Percentiles rank a stretch among this genome's conserved stretches.
phyloP scores from a whole-genome alignment of 108 stramenopile genomes.

The Cyclotella sp. region DNA sequence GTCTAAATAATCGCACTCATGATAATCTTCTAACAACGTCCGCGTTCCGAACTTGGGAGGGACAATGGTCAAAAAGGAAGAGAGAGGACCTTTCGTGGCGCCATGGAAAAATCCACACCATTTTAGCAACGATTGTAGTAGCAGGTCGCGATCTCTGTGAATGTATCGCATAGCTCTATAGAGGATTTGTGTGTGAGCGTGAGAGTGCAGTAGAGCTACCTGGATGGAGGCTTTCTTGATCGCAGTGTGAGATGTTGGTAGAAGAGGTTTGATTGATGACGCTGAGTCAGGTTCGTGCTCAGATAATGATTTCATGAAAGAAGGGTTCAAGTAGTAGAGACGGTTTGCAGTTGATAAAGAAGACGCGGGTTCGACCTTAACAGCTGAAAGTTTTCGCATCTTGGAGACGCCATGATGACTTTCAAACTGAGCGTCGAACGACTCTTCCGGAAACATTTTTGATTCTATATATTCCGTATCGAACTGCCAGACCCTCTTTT shows the following conservation, averaged over 20 bases:
- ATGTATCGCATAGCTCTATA: constrained; percentile 52
- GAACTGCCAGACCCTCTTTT: neutral
- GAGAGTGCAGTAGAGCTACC: constrained; percentile 50
- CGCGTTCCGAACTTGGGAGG: constrained; percentile 45
- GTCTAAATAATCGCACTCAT: constrained; percentile 42
- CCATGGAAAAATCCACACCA: constrained; percentile 52
- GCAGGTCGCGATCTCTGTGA: constrained; percentile 55
- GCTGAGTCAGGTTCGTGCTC: neutral
- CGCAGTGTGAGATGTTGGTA: neutral
- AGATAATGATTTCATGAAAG: neutral
- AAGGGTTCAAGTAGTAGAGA: neutral
- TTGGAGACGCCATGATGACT: neutral
- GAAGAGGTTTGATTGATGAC: neutral
- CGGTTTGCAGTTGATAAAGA: neutral
- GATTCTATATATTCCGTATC: constrained; percentile 1
- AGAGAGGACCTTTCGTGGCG: constrained; percentile 29
- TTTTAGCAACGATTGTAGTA: constrained; percentile 43
- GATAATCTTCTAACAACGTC: constrained; percentile 40
- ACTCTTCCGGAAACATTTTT: neutral
- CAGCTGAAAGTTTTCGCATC: neutral
- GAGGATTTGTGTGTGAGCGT: constrained; percentile 40
- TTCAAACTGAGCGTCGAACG: constrained; percentile 1
- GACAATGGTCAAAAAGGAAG: constrained; percentile 45
- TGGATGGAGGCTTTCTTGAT: constrained; percentile 20
- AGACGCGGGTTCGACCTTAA: neutral